Percentiles rank a stretch among this genome's conserved stretches.
These are phyloP conservation scores for Rhodotorula sp. DNA, from an alignment of 1,284 basidiomycete genomes.

Conservation along the genomic window DNA sequence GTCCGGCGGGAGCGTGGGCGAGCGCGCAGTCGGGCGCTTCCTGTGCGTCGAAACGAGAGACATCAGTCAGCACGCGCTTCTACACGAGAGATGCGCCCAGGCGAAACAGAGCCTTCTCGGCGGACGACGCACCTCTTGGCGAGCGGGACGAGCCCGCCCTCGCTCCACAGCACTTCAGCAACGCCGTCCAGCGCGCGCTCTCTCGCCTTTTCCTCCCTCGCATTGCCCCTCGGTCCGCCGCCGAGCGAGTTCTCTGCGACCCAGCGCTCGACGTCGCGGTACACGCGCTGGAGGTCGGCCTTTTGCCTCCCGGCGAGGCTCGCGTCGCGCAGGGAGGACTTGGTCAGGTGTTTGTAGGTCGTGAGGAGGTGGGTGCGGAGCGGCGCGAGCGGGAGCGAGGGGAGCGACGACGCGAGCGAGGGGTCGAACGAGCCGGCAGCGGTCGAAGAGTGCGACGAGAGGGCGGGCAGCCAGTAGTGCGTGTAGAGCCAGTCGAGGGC, in stretches of 20 bases:
- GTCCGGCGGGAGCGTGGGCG: constrained; percentile 57
- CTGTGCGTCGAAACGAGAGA: constrained; percentile 47
- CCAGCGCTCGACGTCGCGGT: constrained; percentile 63
- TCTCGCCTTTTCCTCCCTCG: constrained; percentile 24
- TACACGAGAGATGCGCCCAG: too few species aligned
- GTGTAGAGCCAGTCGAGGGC: constrained; percentile 75
- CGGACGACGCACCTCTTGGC: constrained; percentile 67
- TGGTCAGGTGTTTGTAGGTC: constrained; percentile 66
- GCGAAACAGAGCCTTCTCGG: not conserved
- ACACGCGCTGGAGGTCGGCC: constrained; percentile 55
- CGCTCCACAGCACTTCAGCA: constrained; percentile 63
- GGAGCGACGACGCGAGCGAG: constrained; percentile 49
- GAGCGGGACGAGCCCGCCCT: constrained; percentile 68
- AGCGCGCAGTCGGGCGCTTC: constrained; percentile 52
- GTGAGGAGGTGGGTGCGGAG: constrained; percentile 55
- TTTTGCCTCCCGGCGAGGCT: constrained; percentile 60
- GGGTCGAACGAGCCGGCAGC: constrained; percentile 45
- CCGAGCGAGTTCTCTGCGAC: constrained; percentile 47
- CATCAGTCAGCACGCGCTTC: not conserved
- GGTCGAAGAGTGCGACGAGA: constrained; percentile 55
- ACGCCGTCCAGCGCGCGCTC: constrained; percentile 63
- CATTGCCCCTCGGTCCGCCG: constrained; percentile 43
- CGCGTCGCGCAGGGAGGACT: constrained; percentile 58
- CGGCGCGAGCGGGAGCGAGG: constrained; percentile 58
- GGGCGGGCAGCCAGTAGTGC: constrained; percentile 66